Evolutionary conservation across 208 protist species (phyloP).

Genomic region (Acanthamoeba lenticulata): DNA sequence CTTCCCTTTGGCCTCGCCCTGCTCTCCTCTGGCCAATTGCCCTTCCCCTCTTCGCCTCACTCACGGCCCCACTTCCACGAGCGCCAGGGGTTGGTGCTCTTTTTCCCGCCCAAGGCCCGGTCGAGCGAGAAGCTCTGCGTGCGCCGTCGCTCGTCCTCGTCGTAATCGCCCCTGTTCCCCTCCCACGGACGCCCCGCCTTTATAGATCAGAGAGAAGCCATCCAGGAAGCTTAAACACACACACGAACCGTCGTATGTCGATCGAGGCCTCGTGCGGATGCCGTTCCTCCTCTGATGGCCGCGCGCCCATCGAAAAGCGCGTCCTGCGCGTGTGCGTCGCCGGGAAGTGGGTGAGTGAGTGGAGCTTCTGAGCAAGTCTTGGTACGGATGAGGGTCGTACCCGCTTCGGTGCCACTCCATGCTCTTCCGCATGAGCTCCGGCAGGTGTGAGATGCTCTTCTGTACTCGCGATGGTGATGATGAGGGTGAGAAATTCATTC

Average conservation of each 20-base stretch:
- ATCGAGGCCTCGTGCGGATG: neutral
- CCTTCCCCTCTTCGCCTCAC: no score
- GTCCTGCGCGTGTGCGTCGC: neutral
- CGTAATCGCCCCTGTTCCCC: neutral
- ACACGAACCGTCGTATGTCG: neutral
- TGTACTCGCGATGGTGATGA: neutral
- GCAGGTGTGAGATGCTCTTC: neutral
- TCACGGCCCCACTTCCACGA: neutral
- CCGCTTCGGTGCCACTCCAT: conserved; percentile 9
- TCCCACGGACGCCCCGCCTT: no score
- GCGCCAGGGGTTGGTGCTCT: neutral
- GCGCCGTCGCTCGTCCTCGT: neutral
- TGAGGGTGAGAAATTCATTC: neutral
- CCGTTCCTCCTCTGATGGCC: neutral
- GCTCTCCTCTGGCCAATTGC: no score
- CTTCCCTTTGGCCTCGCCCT: no score
- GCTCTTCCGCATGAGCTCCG: conserved; percentile 28
- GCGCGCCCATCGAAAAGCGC: neutral
- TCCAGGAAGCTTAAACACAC: neutral
- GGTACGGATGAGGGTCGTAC: neutral
- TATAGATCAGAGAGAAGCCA: no score
- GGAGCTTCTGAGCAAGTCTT: no score
- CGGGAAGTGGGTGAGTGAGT: neutral
- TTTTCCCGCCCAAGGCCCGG: neutral
- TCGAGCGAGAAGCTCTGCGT: neutral